Base-by-base conservation (phyloP, 1,139 yeast species). In the Pichia sp. region DNA sequence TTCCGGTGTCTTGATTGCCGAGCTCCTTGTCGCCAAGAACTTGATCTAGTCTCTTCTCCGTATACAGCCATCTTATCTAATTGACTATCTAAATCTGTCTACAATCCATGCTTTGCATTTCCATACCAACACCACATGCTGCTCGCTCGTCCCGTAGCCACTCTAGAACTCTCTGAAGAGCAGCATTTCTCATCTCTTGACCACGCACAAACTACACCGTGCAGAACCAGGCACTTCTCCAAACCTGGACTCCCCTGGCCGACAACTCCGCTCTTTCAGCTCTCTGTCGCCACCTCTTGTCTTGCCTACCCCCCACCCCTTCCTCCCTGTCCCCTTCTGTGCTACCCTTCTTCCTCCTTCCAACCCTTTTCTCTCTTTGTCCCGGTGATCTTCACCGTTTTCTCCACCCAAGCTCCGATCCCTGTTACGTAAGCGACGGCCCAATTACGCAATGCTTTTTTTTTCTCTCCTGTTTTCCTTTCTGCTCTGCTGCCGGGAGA, bases 1-100 rank as follows among this genome's bases (percentile, higher is more conserved):
- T 68, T 88, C 98, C n/a, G 99, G 99, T 71, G 79, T 93, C 59
- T 83, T 93, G 71, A 93, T 95, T 72, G 99, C 96, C 51, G 99
- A 93, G 75, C 78, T 90, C 58, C 79, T 93, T 65, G 74, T 80
- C 60, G 93, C 93, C 55, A 90, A 87, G 76, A 79, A 82, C 57
- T 75, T 90, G 65, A 80, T 92, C 63, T 91, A 79, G 31, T 24
- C 6, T 10, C 17, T 29, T n/a, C 8, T n/a, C 24, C 17, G 24
- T 20, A 20, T 20, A 20, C 24, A 20, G 24, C 24, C 3, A 20
- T 20, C 29, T 27, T 27, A 27, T 27, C 29, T 27, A 27, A 27
- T 6, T 7, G 7, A 27, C 29, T 3, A 14, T 41, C 10, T 41
- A 20, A 17, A 5, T 29, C 31, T 42, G 7, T 38, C 16, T 38